Evolutionary conservation across 129 eudicot genomes (phyloP), one percentile per base, ranked within the genome.

Genomic region (Erigeron canadensis): DNA sequence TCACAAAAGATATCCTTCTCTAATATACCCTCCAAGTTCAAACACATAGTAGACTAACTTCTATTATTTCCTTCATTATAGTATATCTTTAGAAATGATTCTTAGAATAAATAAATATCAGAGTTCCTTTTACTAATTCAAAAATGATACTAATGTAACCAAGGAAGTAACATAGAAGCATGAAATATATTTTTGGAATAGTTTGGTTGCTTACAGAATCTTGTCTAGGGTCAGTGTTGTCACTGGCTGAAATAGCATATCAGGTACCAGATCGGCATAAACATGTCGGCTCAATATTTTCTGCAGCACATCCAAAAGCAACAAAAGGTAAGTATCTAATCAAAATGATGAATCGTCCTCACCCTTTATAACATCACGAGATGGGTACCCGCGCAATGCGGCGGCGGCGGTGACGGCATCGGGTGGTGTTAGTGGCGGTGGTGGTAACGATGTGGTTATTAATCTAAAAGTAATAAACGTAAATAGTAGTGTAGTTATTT

Each of bases 161-260:
- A 28, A 56, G 10, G 10, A 15, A n/a, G 56, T 28, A 28, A 28
- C 34, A 28, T 28, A 28, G 34, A 28, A 28, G 34, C 3, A 28
- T 1, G 3, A 28, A 28, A 11, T 18, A 50, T 50, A n/a, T 50
- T 13, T 37, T 46, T 7, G 18, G 7, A 37, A 16, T 1, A 45
- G 13, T 45, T 45, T 13, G 50, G 38, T 13, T 67, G 40, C 90
- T 75, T 83, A 84, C 93, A 90, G 70, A 61, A 84, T 82, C 41
- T 80, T 80, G 73, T 86, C 79, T 40, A 95, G 45, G 9, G 79
- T 70, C 56, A 72, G 45, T 69, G 81, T 79, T 77, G 86, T 85
- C 72, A 87, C 77, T 13, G 97, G 99, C 78, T 79, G 84, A 67
- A 90, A 86, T 67, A 95, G 88, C 86, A 81, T 80, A 73, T 79